Evolutionary conservation across 163 green algal species (phyloP).

Genomic region (Coccomyxa subellipsoidea): DNA sequence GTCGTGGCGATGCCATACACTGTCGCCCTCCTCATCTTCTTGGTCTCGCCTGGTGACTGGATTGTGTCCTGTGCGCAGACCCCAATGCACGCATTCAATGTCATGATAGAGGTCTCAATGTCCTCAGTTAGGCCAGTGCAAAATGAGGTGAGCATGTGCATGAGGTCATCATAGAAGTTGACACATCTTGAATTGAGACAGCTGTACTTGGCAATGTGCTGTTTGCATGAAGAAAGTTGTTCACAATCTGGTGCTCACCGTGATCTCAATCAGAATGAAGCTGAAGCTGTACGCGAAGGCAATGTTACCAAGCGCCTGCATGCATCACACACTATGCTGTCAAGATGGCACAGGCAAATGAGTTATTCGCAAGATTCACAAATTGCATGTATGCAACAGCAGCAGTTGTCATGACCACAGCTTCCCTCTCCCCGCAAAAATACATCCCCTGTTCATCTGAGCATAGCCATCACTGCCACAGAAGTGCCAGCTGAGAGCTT

Average conservation of each 20-base stretch:
- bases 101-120: neutral
- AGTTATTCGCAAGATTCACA: too few species aligned
- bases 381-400: too few species aligned
- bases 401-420: too few species aligned
- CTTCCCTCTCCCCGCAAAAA: too few species aligned
- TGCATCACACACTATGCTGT: neutral
- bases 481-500: too few species aligned
- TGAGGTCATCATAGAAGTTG: neutral
- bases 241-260: conserved; percentile 14
- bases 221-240: neutral
- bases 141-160: neutral
- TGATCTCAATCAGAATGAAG: conserved; percentile 50
- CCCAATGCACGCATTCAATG: neutral
- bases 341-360: too few species aligned
- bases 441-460: too few species aligned
- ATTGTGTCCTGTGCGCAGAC: neutral
- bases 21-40: neutral
- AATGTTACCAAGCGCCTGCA: conserved; percentile 20
- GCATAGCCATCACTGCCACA: too few species aligned
- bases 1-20: neutral
- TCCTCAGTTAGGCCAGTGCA: neutral
- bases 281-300: conserved; percentile 52
- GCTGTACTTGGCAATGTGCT: neutral
- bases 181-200: too few species aligned
- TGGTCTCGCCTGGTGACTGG: neutral